These are phyloP conservation scores for Polygonum maritimum DNA, from an alignment of 148 eudicot species.

Conservation along the genomic window DNA sequence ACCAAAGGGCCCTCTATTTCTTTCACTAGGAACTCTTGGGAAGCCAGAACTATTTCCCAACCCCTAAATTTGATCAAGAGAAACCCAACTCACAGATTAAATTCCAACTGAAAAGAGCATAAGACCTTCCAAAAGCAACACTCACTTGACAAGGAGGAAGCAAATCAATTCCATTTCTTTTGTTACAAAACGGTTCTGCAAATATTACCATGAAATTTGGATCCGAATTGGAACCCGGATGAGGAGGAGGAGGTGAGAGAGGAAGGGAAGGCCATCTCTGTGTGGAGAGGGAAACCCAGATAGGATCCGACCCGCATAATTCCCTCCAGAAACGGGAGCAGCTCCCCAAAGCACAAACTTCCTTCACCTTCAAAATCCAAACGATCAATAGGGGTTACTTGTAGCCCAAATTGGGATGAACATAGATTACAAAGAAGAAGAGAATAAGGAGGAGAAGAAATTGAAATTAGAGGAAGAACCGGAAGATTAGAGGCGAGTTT, in stretches of 20 bases:
- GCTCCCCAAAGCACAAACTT: constrained; percentile 12
- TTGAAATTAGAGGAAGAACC: not conserved
- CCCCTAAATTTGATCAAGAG: not conserved
- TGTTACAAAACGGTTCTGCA: not conserved
- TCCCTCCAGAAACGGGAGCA: constrained; percentile 10
- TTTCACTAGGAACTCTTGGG: not conserved
- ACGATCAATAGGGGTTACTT: no score
- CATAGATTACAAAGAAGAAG: not conserved
- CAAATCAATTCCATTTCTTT: no score
- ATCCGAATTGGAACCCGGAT: constrained; percentile 5
- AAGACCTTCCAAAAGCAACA: not conserved
- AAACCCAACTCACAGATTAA: not conserved
- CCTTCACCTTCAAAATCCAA: constrained; percentile 1
- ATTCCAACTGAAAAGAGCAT: not conserved
- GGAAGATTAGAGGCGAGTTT: constrained; percentile 5
- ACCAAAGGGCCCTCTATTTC: not conserved
- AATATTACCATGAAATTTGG: not conserved
- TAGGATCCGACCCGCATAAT: constrained; percentile 10
- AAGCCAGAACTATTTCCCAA: not conserved
- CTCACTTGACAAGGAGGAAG: no score
- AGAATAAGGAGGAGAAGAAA: not conserved
- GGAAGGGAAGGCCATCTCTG: constrained; percentile 10
- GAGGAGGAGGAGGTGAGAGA: not conserved
- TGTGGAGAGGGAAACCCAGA: constrained; percentile 7
- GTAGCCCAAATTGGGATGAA: not conserved